Evolutionary conservation across 768 basidiomycete genomes (phyloP).

Genomic region (Tricholoma terreum): DNA sequence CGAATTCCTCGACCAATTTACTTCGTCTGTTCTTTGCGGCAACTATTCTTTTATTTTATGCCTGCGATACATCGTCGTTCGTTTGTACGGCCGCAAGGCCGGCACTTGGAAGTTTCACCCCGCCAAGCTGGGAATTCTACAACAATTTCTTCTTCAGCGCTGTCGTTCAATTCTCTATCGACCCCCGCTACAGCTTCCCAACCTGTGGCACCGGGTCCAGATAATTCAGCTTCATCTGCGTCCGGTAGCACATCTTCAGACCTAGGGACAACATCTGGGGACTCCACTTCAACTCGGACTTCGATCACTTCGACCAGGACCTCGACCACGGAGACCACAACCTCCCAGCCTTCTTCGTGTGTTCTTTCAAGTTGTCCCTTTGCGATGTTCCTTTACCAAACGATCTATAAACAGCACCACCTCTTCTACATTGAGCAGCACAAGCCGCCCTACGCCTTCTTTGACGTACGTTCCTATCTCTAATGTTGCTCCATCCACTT

Average conservation of each 20-base stretch:
- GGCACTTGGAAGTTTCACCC: not conserved
- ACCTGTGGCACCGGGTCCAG: not conserved
- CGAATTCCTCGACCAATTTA: not conserved
- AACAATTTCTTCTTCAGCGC: not conserved
- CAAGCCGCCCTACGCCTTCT: not conserved
- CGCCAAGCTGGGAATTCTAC: not conserved
- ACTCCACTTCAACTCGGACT: too few relatives aligned
- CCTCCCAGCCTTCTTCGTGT: not conserved
- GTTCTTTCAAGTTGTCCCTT: not conserved
- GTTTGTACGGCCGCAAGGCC: not conserved
- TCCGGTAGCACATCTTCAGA: not conserved
- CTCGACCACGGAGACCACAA: not conserved
- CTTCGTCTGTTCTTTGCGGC: not conserved
- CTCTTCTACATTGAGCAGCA: not conserved
- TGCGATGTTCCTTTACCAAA: not conserved
- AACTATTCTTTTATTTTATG: not conserved
- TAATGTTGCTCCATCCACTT: not conserved
- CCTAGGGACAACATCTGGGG: not conserved
- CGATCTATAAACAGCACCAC: not conserved
- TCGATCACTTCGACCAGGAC: not conserved
- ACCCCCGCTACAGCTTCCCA: not conserved
- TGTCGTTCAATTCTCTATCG: not conserved
- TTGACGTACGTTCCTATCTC: not conserved
- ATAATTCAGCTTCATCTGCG: not conserved
- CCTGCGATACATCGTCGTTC: not conserved